Conservation (phyloP, 441 rosid species). For the Euphorbia celastroides region DNA sequence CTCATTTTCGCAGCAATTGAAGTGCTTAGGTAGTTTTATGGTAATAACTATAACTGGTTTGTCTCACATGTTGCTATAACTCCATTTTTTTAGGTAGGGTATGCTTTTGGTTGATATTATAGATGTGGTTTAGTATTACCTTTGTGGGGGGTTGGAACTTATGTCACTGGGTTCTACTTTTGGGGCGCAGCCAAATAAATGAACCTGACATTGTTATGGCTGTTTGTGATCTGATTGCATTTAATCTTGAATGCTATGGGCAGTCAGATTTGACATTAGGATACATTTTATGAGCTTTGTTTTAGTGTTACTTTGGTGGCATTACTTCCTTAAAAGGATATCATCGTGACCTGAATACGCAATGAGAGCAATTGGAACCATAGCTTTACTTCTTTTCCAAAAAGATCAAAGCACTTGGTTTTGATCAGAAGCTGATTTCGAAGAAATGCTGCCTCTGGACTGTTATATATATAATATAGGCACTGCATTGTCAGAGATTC, state of each 20-base stretch:
- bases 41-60: slow-evolving; percentile 6
- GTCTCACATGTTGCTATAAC: slow-evolving; percentile 6
- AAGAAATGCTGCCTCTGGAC: not conserved
- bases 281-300: not conserved
- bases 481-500: not conserved
- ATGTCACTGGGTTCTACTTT: not conserved
- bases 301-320: not conserved
- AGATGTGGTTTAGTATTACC: not conserved
- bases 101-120: slow-evolving; percentile 1
- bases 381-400: not conserved
- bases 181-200: not conserved
- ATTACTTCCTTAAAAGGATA: not conserved
- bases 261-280: not conserved
- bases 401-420: slow-evolving; percentile 5
- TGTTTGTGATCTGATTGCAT: not conserved
- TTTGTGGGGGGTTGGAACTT: slow-evolving; percentile 2
- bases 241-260: not conserved
- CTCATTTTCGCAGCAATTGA: not conserved
- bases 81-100: not conserved
- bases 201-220: not conserved
- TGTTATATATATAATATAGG: not conserved
- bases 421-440: not conserved
- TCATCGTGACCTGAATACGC: not conserved
- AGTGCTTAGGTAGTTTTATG: not conserved
- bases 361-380: not conserved